phyloP scores from a whole-genome alignment of 2,329 filamentous ascomycete species.

The Penicillium carneum region DNA sequence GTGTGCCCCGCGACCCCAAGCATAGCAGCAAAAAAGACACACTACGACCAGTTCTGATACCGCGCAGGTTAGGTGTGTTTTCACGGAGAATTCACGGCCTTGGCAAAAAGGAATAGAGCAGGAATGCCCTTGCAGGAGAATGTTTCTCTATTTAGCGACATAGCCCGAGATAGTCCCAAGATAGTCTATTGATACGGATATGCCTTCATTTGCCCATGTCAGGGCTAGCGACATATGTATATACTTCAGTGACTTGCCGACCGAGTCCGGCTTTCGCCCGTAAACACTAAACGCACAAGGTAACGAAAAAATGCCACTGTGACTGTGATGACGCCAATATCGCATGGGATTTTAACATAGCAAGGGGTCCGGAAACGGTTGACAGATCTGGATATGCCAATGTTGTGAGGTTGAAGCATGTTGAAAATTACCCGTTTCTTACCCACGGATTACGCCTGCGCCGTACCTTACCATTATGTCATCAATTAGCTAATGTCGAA shows the following conservation, averaged over 20 bases:
- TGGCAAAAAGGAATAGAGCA: conserved; percentile 12
- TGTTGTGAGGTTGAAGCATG: conserved; percentile 14
- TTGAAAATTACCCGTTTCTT: background rate
- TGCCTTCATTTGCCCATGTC: background rate
- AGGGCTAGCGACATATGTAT: background rate
- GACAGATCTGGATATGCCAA: conserved; percentile 23
- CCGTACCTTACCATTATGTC: conserved; percentile 24
- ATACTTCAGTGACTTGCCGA: conserved; percentile 10
- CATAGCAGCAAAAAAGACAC: conserved; percentile 14
- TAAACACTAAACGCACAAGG: background rate
- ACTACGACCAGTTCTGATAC: conserved; percentile 3
- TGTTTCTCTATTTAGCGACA: conserved; percentile 27
- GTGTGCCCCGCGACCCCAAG: conserved; percentile 19
- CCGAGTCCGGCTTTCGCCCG: conserved; percentile 10
- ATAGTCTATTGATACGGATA: background rate
- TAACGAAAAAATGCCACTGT: conserved; percentile 6
- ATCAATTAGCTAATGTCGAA: conserved; percentile 11
- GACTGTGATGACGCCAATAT: conserved; percentile 18
- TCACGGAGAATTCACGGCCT: conserved; percentile 29
- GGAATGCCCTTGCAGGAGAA: conserved; percentile 32
- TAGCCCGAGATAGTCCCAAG: conserved; percentile 21
- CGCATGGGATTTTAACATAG: conserved; percentile 20
- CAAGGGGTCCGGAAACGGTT: conserved; percentile 35
- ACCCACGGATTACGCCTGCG: background rate
- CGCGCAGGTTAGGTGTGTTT: background rate